These are phyloP conservation scores for Chenopodium quinoa DNA, from an alignment of 148 eudicot genomes.

Conservation along the genomic window DNA sequence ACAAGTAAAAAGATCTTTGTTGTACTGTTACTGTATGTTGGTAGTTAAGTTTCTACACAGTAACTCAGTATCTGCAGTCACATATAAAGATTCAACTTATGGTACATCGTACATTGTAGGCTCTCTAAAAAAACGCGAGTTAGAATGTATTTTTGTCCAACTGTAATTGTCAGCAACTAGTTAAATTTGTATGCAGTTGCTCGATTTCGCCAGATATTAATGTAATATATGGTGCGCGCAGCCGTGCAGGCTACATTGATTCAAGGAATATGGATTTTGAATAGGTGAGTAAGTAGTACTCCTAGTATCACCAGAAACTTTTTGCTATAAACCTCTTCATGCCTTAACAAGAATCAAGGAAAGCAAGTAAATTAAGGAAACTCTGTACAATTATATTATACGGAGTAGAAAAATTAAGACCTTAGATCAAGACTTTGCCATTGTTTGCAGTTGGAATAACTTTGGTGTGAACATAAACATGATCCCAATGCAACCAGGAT, in stretches of 20 bases:
- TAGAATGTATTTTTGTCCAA: slow-evolving; percentile 2
- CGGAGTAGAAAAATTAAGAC: neutral
- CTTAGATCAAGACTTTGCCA: neutral
- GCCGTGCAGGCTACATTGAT: no score
- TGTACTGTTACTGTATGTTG: neutral
- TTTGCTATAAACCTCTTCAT: no score
- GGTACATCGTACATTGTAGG: neutral
- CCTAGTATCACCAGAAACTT: no score
- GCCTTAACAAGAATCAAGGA: no score
- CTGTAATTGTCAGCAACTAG: slow-evolving; percentile 4
- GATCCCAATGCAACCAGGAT: neutral
- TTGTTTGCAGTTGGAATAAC: no score
- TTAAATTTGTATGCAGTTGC: neutral
- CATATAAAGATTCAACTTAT: neutral
- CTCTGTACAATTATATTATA: no score
- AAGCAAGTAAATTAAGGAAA: no score
- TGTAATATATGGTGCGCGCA: neutral
- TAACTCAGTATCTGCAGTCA: no score
- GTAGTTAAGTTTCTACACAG: neutral
- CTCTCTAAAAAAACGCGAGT: neutral
- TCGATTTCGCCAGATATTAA: neutral
- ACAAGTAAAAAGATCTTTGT: slow-evolving; percentile 3
- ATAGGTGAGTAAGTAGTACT: no score
- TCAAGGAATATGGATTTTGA: neutral
- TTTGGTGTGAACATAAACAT: neutral